phyloP scores from a whole-genome alignment of 495 filamentous ascomycete species.

The Alectoria sarmentosa region DNA sequence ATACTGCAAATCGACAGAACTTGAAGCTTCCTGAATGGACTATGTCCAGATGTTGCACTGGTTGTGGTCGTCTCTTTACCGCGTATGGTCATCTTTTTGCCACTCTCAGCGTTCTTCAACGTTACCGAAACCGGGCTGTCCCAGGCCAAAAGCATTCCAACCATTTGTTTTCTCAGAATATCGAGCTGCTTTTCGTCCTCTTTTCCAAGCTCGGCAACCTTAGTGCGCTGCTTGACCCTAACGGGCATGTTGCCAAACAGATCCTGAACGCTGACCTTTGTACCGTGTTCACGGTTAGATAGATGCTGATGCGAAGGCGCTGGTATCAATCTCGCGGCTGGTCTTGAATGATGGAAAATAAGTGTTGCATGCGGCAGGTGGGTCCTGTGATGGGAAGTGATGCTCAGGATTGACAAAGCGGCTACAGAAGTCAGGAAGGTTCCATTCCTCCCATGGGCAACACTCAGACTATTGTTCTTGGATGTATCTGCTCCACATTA shows the following conservation, averaged over 20 bases:
- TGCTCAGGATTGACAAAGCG: conserved; percentile 65
- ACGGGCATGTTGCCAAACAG: conserved; percentile 96
- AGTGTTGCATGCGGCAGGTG: conserved; percentile 62
- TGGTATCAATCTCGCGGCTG: conserved; percentile 60
- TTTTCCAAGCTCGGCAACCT: conserved; percentile 38
- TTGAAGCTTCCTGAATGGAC: conserved; percentile 22
- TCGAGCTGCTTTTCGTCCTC: conserved; percentile 68
- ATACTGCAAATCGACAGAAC: conserved; percentile 42
- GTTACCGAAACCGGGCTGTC: conserved; percentile 37
- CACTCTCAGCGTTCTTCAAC: conserved; percentile 34
- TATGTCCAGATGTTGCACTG: background rate
- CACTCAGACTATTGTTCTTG: conserved; percentile 45
- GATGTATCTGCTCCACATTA: conserved; percentile 59
- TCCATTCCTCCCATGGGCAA: conserved; percentile 61
- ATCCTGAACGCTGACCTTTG: conserved; percentile 71
- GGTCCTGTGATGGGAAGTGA: conserved; percentile 66
- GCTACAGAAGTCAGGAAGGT: conserved; percentile 72
- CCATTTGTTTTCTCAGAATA: conserved; percentile 48
- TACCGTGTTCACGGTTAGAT: conserved; percentile 57
- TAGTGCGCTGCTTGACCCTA: conserved; percentile 74
- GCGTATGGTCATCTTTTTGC: conserved; percentile 25
- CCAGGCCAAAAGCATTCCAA: conserved; percentile 64
- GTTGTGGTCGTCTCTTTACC: background rate
- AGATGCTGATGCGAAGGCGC: conserved; percentile 56
- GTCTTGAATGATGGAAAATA: conserved; percentile 60